phyloP scores from a whole-genome alignment of 1,284 basidiomycete genomes.

The Peniophora sp. region DNA sequence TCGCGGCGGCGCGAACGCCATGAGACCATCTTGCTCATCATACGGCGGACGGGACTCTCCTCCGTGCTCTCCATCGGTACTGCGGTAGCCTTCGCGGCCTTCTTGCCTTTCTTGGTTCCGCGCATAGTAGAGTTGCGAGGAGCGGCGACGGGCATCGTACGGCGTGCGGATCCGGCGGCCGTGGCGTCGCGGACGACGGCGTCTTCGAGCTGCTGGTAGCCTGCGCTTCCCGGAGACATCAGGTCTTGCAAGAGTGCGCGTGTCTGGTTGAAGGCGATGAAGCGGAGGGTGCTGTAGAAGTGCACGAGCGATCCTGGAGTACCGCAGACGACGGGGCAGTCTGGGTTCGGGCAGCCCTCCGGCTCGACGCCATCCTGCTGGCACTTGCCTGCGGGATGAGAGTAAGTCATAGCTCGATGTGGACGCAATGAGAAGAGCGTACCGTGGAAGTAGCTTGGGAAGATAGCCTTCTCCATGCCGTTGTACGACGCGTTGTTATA shows the following conservation, averaged over 20 bases:
- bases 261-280: slow-evolving; percentile 44
- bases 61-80: not conserved
- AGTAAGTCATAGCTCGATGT: too few species aligned
- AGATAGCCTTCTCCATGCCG: slow-evolving; percentile 43
- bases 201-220: slow-evolving; percentile 33
- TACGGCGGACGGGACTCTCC: not conserved
- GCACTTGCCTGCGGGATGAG: slow-evolving; percentile 41
- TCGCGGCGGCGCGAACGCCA: too few species aligned
- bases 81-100: not conserved
- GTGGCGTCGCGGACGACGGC: slow-evolving; percentile 21
- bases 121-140: too few species aligned
- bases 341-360: slow-evolving; percentile 65
- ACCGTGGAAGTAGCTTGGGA: slow-evolving; percentile 59
- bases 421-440: too few species aligned
- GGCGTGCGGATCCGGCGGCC: too few species aligned
- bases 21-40: too few species aligned
- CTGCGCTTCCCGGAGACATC: slow-evolving; percentile 26
- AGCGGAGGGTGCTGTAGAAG: slow-evolving; percentile 44
- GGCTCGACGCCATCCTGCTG: slow-evolving; percentile 49
- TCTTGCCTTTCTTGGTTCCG: not conserved
- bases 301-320: slow-evolving; percentile 73
- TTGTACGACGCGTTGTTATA: slow-evolving; percentile 38
- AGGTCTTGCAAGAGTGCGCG: slow-evolving; percentile 25
- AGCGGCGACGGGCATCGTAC: too few species aligned
- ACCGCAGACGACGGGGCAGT: slow-evolving; percentile 69